Conservation (phyloP, 306 rosid genomes). For the Benincasa hispida region DNA sequence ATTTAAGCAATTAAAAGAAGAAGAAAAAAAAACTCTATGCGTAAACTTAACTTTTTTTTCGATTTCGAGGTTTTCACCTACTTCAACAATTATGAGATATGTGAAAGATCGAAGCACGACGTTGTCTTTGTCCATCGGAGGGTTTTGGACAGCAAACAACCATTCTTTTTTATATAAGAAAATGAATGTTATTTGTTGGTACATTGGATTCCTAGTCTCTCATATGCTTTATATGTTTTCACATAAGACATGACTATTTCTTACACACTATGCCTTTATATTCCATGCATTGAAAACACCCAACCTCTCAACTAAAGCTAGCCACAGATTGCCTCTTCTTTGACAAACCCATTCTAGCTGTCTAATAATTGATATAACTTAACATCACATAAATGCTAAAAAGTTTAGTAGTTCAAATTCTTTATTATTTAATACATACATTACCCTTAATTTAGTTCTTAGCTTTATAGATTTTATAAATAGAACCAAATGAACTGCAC, state of each 20-base stretch:
- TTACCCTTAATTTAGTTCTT: background rate
- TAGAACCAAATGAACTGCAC: background rate
- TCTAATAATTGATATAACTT: background rate
- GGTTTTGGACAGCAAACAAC: no score
- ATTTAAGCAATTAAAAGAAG: no score
- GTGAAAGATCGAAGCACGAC: no score
- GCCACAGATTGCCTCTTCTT: background rate
- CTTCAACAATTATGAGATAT: no score
- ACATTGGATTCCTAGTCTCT: conserved; percentile 4
- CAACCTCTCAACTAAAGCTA: conserved; percentile 2
- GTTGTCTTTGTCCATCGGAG: no score
- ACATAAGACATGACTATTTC: background rate
- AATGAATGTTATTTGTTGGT: background rate
- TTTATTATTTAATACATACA: background rate
- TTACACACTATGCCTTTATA: background rate
- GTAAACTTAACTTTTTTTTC: no score
- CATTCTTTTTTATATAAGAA: no score
- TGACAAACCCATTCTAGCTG: conserved; percentile 1
- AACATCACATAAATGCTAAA: background rate
- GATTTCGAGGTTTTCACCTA: no score
- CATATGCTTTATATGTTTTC: background rate
- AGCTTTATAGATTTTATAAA: background rate
- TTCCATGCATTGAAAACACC: background rate
- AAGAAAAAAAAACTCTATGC: no score
- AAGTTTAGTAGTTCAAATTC: background rate